These are phyloP conservation scores for Pleurostoma richardsiae DNA, from an alignment of 2,329 filamentous ascomycete genomes.

Conservation along the genomic window DNA sequence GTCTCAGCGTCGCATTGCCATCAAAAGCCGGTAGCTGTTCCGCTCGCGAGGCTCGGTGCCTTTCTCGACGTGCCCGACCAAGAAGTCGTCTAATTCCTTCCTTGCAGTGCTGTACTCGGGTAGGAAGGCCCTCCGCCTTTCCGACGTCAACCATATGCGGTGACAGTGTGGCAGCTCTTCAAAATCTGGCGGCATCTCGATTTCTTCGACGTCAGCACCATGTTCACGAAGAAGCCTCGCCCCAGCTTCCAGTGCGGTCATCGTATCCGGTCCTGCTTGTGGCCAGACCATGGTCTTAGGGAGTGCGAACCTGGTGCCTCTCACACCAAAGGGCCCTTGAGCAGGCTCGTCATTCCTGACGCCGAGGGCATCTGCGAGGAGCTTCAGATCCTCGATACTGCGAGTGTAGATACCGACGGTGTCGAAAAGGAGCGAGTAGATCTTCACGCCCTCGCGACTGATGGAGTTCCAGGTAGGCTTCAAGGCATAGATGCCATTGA, in stretches of 20 bases:
- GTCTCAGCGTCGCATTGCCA: neutral
- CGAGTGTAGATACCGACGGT: conserved; percentile 58
- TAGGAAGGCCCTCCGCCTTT: neutral
- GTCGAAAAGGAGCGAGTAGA: conserved; percentile 54
- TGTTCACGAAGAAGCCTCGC: neutral
- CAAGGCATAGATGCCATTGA: conserved; percentile 58
- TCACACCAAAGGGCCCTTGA: conserved; percentile 24
- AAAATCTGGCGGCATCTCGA: neutral
- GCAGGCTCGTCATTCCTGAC: conserved; percentile 43
- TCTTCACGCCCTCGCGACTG: conserved; percentile 54
- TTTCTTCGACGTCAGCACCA: neutral
- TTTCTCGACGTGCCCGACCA: neutral
- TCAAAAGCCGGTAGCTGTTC: neutral
- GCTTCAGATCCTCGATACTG: conserved; percentile 49
- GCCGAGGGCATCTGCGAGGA: conserved; percentile 48
- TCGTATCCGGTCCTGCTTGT: conserved; percentile 37
- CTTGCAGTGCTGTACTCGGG: neutral
- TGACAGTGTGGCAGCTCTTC: neutral
- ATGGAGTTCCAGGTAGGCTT: conserved; percentile 64
- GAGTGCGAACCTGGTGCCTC: conserved; percentile 48
- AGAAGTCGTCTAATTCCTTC: neutral
- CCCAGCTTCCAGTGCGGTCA: neutral
- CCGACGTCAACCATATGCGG: neutral
- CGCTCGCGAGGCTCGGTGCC: neutral
- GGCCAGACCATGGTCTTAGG: conserved; percentile 48